Conservation (phyloP, 768 basidiomycete species). For the Lyophyllum decastes region DNA sequence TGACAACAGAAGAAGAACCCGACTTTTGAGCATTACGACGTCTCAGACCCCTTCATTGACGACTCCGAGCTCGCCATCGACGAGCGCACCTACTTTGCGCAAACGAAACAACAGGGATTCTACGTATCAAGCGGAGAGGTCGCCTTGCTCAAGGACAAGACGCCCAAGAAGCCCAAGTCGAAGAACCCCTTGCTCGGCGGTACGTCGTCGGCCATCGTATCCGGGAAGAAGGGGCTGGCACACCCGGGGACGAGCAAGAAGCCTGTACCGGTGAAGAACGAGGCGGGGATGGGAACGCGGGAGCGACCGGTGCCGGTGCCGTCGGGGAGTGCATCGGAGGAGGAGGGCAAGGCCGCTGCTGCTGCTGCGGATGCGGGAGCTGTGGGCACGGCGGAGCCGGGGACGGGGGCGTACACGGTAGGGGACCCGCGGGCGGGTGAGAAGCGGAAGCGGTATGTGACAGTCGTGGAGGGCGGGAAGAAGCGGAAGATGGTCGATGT, state of each 20-base stretch:
- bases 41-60: slow-evolving; percentile 93
- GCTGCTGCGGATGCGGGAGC: too few relatives aligned
- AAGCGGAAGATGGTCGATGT: slow-evolving; percentile 71
- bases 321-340: slow-evolving; percentile 6
- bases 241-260: slow-evolving; percentile 7
- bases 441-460: slow-evolving; percentile 57
- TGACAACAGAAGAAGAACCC: slow-evolving; percentile 48
- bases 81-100: slow-evolving; percentile 86
- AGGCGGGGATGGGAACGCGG: neutral
- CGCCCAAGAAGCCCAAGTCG: slow-evolving; percentile 74
- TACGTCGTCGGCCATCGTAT: neutral
- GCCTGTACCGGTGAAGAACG: neutral
- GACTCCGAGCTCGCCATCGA: slow-evolving; percentile 92
- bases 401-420: slow-evolving; percentile 5
- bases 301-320: neutral
- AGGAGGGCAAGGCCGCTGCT: slow-evolving; percentile 5
- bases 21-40: slow-evolving; percentile 84
- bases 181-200: slow-evolving; percentile 43
- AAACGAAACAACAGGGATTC: slow-evolving; percentile 92
- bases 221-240: slow-evolving; percentile 1
- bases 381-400: neutral
- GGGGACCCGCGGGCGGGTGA: slow-evolving; percentile 40
- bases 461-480: slow-evolving; percentile 62
- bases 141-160: slow-evolving; percentile 79
- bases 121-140: slow-evolving; percentile 91